Evolutionary conservation across 2,329 filamentous ascomycete species (phyloP), one percentile per base, ranked within the genome.

Genomic region (Nigrospora sphaerica): DNA sequence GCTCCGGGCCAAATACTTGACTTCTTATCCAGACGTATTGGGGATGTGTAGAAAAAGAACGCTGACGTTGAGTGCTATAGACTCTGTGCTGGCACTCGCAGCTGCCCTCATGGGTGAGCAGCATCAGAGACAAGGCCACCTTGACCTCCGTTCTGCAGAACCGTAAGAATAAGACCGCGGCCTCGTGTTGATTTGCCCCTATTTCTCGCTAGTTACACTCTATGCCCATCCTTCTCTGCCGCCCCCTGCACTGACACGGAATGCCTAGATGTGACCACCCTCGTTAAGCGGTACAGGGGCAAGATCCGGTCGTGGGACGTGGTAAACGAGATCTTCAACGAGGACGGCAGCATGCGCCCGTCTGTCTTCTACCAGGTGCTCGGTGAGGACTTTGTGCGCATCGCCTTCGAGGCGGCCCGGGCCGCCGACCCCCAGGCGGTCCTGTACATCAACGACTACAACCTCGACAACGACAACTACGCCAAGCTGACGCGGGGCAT

Each of bases 391-490:
- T 88, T 84, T 58, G 78, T 89, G 45, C 69, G 71, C 18, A 83
- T 86, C 56, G 85, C 85, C 33, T 89, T 88, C 67, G 72, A 77
- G 44, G 78, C 85, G 12, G 85, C 86, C 17, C 75, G 78, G 44
- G 71, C 72, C 10, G 83, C 81, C 13, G 85, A 88, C 61, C 82
- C 85, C 3, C 57, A 65, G 46, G 83, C 81, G 3, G 84, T 83
- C 65, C 72, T 89, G 35, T 90, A 86, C 70, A 86, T 88, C 67
- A 90, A 89, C 65, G 85, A 89, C 62, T 80, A 75, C 66, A 86
- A 85, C 68, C 74, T 86, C 44, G 83, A 86, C 65, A 70, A 64
- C 38, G 73, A 81, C 16, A 72, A 55, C 53, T 74, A 75, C 56
- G 68, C 74, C 52, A 88, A 89, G 70, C 41, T 69, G 46, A 69